Base-by-base conservation (phyloP, 2,329 filamentous ascomycete species). In the Alternaria panax region DNA sequence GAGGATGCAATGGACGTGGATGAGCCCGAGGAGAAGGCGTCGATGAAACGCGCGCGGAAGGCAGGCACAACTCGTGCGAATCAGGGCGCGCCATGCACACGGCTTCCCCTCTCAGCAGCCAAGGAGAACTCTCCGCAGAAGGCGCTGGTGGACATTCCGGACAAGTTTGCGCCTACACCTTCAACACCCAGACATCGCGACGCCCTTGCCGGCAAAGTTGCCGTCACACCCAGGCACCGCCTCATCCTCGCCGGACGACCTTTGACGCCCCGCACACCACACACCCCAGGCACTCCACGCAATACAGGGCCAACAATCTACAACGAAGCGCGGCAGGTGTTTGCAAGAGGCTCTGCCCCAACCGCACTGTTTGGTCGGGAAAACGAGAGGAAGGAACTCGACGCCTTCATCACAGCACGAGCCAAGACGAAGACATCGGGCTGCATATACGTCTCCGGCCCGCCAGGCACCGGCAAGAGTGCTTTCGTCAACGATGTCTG, bases 381-480 rank as follows among this genome's bases (percentile, higher is more conserved):
- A 28, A 80, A 78, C 50, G 86, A 91, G 77, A 85, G 72, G 82
- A 81, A 84, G 14, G 88, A 93, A 64, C 81, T 98, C 32, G 81
- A 82, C 12, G 78, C 74, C 0, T 97, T 97, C 73, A 84, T 97
- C 51, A 81, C 86, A 38, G 84, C 85, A 51, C 87, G 88, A 67
- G 81, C 89, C 5, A 82, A 85, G 8, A 78, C 86, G 18, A 83
- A 82, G 11, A 86, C 85, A 3, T 88, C 89, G 53, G 93, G 93
- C 53, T 98, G 94, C 74, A 85, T 97, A 51, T 99, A 99, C 75
- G 90, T 99, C 67, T 97, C 93, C 69, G 95, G 95, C 0, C 95
- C 95, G 4, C 95, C 95, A 2, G 95, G 95, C 11, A 99, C 95
- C 0, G 95, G 95, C 54, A 99, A 99, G 81, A 98, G 93, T 77